phyloP scores from a whole-genome alignment of 2,329 filamentous ascomycete genomes.

The Didymellaceae sp. region DNA sequence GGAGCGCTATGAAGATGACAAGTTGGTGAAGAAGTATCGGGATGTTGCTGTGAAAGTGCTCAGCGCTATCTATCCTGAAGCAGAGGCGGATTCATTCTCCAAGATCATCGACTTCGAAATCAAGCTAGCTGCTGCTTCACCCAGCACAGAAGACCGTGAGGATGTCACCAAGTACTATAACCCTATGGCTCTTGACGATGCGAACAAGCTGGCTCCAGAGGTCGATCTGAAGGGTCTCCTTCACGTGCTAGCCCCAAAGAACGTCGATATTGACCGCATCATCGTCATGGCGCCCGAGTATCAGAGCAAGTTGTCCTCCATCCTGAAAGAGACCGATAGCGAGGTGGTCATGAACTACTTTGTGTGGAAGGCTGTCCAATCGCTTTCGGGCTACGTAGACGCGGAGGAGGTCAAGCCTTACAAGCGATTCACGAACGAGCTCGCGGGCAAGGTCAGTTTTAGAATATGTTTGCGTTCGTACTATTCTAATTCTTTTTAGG shows the following conservation, averaged over 20 bases:
- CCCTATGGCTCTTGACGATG: slow-evolving; percentile 64
- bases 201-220: slow-evolving; percentile 62
- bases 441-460: slow-evolving; percentile 59
- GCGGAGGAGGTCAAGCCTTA: slow-evolving; percentile 66
- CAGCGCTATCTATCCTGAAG: slow-evolving; percentile 28
- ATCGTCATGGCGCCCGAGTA: slow-evolving; percentile 68
- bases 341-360: slow-evolving; percentile 68
- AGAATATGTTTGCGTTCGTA: not conserved
- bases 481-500: slow-evolving; percentile 42
- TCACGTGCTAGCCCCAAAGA: slow-evolving; percentile 58
- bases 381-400: slow-evolving; percentile 62
- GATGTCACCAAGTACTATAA: slow-evolving; percentile 74
- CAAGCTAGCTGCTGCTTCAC: slow-evolving; percentile 65
- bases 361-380: slow-evolving; percentile 67
- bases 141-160: slow-evolving; percentile 63
- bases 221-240: slow-evolving; percentile 63
- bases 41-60: slow-evolving; percentile 34
- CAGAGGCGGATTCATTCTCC: slow-evolving; percentile 46
- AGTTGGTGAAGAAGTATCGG: slow-evolving; percentile 41
- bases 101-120: slow-evolving; percentile 61
- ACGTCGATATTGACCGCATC: slow-evolving; percentile 60
- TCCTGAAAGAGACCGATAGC: slow-evolving; percentile 61
- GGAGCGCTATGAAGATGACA: slow-evolving; percentile 44
- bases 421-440: slow-evolving; percentile 64
- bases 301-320: slow-evolving; percentile 62